Evolutionary conservation across 352 stramenopile species (phyloP).

Genomic region (Globisporangium apiculatum): DNA sequence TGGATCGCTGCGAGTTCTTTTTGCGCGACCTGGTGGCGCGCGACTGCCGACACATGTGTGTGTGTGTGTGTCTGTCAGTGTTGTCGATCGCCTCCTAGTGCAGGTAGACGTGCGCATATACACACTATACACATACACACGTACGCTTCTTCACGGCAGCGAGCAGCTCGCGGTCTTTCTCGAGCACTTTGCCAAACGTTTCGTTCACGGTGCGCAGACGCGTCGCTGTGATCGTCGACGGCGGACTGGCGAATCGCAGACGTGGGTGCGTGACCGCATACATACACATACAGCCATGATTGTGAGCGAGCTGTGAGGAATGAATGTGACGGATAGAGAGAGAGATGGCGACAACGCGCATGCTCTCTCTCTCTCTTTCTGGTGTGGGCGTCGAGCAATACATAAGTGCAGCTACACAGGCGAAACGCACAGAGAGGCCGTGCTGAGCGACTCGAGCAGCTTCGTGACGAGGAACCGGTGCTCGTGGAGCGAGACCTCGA

Average conservation of each 20-base stretch:
- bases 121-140: conserved; percentile 9
- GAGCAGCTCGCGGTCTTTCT: conserved; percentile 70
- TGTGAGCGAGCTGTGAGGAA: background rate
- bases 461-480: conserved; percentile 83
- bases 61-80: background rate
- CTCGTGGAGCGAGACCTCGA: conserved; percentile 69
- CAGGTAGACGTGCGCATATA: background rate
- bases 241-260: conserved; percentile 24
- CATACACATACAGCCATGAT: background rate
- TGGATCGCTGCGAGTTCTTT: conserved; percentile 57
- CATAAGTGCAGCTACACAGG: too few species aligned
- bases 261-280: background rate
- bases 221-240: conserved; percentile 67
- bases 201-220: conserved; percentile 71
- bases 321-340: background rate
- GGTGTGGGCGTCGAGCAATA: too few species aligned
- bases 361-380: too few species aligned
- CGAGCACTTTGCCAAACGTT: conserved; percentile 65
- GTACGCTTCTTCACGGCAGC: conserved; percentile 68
- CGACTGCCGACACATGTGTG: conserved; percentile 25
- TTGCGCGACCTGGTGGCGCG: conserved; percentile 61
- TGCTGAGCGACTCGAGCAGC: conserved; percentile 69
- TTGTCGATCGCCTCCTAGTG: background rate
- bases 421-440: conserved; percentile 26
- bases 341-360: too few species aligned